Percentiles rank a stretch among this genome's conserved stretches.
Conservation (phyloP, 2,329 filamentous ascomycete species). For the Botrytis porri region DNA sequence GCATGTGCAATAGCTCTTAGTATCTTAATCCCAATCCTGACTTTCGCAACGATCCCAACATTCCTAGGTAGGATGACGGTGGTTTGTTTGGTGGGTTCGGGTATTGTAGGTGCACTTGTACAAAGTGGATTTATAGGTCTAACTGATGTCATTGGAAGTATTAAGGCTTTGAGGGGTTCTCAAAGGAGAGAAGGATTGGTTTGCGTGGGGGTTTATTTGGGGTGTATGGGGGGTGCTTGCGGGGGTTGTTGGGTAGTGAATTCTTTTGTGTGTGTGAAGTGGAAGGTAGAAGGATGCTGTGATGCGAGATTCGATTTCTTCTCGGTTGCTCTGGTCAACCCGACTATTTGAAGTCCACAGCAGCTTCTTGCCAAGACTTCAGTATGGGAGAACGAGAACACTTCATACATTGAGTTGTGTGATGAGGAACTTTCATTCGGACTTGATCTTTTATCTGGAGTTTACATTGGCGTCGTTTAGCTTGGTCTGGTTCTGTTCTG, state of each 20-base stretch:
- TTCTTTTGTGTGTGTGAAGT: background rate
- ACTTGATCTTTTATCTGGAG: background rate
- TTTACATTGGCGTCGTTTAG: background rate
- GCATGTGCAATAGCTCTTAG: conserved; percentile 50
- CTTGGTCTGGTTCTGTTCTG: background rate
- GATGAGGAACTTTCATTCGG: background rate
- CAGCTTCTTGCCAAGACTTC: fast-evolving
- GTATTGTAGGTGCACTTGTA: conserved; percentile 38
- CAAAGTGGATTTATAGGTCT: conserved; percentile 25
- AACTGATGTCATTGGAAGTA: background rate
- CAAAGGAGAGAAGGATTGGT: conserved; percentile 28
- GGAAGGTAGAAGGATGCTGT: background rate
- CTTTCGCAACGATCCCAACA: conserved; percentile 55
- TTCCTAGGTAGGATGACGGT: conserved; percentile 58
- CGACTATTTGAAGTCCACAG: background rate
- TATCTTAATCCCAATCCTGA: conserved; percentile 55
- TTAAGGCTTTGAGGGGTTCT: conserved; percentile 12
- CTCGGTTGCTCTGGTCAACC: too few relatives aligned
- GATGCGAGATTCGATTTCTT: too few relatives aligned
- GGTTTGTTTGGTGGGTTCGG: conserved; percentile 50
- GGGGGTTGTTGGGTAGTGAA: conserved; percentile 26
- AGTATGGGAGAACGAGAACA: fast-evolving
- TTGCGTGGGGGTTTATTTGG: conserved; percentile 34
- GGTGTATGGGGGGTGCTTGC: conserved; percentile 35
- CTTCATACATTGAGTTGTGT: background rate